Evolutionary conservation across 495 filamentous ascomycete species (phyloP).

Genomic region (Neurospora hispaniola): DNA sequence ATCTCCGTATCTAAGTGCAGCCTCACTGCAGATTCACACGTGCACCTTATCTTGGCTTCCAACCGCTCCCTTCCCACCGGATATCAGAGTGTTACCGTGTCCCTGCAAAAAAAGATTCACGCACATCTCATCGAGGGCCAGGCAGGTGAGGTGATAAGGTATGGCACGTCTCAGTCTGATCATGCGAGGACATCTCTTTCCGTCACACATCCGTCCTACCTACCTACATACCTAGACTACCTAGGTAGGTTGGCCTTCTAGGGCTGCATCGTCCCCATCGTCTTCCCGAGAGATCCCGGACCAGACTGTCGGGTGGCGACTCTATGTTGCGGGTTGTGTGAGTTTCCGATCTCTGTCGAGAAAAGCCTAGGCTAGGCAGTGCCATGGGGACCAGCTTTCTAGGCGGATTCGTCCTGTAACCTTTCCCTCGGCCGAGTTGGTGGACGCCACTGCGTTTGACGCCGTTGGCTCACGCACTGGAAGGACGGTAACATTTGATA

Average conservation of each 20-base stretch:
- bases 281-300: background rate
- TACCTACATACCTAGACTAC: background rate
- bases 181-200: background rate
- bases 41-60: background rate
- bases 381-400: background rate
- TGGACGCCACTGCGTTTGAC: background rate
- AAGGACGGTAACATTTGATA: background rate
- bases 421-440: background rate
- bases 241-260: background rate
- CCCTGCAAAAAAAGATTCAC: background rate
- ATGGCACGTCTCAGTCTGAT: background rate
- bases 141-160: background rate
- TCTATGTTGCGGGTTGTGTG: background rate
- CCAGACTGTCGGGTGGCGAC: background rate
- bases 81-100: background rate
- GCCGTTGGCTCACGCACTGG: background rate
- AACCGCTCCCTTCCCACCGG: background rate
- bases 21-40: background rate
- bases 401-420: background rate
- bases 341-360: background rate
- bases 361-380: background rate
- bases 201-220: background rate
- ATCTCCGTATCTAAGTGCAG: background rate
- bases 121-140: background rate
- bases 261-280: background rate